Evolutionary conservation across 495 filamentous ascomycete genomes (phyloP).

Genomic region (Sordaria brevicollis): DNA sequence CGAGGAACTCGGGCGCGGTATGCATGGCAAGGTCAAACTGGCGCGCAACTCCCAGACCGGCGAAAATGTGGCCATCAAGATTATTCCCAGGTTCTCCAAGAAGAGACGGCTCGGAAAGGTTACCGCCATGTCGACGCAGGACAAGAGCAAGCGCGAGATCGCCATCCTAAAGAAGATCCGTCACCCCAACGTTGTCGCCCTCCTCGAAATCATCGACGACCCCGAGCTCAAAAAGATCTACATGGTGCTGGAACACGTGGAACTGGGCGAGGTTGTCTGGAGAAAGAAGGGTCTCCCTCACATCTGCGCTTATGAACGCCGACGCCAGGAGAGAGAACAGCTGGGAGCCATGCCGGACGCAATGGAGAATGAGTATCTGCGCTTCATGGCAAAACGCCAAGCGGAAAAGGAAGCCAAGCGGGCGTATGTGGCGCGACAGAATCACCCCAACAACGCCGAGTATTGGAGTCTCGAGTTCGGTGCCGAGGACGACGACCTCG

Average conservation of each 20-base stretch:
- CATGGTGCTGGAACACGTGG: slow-evolving; percentile 89
- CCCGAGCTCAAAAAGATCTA: slow-evolving; percentile 94
- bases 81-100: slow-evolving; percentile 91
- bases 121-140: slow-evolving; percentile 53
- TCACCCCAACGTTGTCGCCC: slow-evolving; percentile 86
- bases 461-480: slow-evolving; percentile 78
- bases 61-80: slow-evolving; percentile 92
- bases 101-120: slow-evolving; percentile 75
- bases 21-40: slow-evolving; percentile 95
- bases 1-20: slow-evolving; percentile 86
- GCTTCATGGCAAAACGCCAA: slow-evolving; percentile 45
- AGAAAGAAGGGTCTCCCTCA: slow-evolving; percentile 71
- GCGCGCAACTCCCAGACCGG: slow-evolving; percentile 67
- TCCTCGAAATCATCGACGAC: slow-evolving; percentile 97
- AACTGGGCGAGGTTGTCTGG: slow-evolving; percentile 90
- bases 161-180: slow-evolving; percentile 97
- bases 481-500: slow-evolving; percentile 48
- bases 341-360: slow-evolving; percentile 47
- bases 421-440: slow-evolving; percentile 29
- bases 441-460: slow-evolving; percentile 37
- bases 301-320: slow-evolving; percentile 71
- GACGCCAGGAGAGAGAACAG: slow-evolving; percentile 62
- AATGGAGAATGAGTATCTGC: slow-evolving; percentile 54
- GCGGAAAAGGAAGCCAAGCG: slow-evolving; percentile 45
- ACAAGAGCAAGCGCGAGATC: slow-evolving; percentile 94